Conservation (phyloP, 257 asterid species). For the Plantago ovata region DNA sequence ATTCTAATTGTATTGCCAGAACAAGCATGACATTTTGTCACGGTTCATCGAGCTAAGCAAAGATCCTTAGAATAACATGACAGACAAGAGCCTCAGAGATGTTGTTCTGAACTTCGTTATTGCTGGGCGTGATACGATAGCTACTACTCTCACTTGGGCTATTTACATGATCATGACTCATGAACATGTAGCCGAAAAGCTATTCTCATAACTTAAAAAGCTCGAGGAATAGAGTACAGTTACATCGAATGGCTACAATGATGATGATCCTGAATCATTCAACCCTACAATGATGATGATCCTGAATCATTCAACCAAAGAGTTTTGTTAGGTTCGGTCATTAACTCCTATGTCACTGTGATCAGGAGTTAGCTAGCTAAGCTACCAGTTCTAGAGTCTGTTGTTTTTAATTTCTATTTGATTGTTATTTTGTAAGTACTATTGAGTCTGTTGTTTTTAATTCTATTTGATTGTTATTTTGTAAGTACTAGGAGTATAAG, state of each 20-base stretch:
- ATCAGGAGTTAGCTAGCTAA: no score
- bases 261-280: constrained; percentile 44
- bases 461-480: no score
- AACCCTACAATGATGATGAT: constrained; percentile 26
- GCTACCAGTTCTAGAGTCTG: no score
- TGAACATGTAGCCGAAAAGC: constrained; percentile 55
- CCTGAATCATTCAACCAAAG: constrained; percentile 44
- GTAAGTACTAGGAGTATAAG: no score
- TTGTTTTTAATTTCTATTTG: no score
- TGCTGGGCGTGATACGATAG: constrained; percentile 94
- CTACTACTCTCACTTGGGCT: constrained; percentile 90
- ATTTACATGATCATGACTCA: constrained; percentile 72
- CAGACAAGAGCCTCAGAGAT: constrained; percentile 86
- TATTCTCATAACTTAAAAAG: constrained; percentile 43
- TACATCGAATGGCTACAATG: constrained; percentile 15
- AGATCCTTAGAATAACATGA: constrained; percentile 68
- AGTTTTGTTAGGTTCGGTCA: no score
- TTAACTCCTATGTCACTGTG: no score
- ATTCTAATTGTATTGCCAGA: constrained; percentile 24
- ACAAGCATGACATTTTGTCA: constrained; percentile 71
- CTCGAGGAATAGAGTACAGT: constrained; percentile 52
- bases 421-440: no score
- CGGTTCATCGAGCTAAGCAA: constrained; percentile 88
- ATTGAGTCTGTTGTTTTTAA: no score
- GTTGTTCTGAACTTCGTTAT: constrained; percentile 85